Conservation (phyloP, 1,284 basidiomycete genomes). For the Tetrapyrgos nigripes region DNA sequence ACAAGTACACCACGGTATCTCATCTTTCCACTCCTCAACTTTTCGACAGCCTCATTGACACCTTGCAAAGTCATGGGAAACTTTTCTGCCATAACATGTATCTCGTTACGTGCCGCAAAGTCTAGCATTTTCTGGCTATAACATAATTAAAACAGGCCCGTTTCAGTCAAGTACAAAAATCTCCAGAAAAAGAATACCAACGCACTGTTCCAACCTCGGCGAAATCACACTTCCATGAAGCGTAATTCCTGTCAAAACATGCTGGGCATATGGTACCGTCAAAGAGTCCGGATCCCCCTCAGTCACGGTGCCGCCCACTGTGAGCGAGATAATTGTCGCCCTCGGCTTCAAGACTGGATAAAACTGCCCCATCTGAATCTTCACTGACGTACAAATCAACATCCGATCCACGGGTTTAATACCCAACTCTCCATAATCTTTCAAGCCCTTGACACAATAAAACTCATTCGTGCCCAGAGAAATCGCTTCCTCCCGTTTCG, state of each 20-base stretch:
- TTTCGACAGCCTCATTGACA: slow-evolving; percentile 23
- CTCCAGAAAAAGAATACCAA: neutral
- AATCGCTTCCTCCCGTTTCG: slow-evolving; percentile 62
- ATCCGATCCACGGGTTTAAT: slow-evolving; percentile 30
- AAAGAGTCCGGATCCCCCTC: neutral
- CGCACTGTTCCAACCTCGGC: neutral
- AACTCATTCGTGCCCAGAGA: slow-evolving; percentile 61
- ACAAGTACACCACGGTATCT: slow-evolving; percentile 25
- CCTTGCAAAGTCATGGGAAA: slow-evolving; percentile 26
- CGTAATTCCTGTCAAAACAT: neutral
- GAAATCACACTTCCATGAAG: neutral
- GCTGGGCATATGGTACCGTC: neutral
- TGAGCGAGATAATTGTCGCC: neutral
- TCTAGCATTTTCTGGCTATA: slow-evolving; percentile 25
- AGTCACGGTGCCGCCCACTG: too few species aligned
- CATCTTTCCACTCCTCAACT: slow-evolving; percentile 24
- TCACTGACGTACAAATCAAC: neutral
- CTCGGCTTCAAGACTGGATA: neutral
- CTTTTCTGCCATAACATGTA: slow-evolving; percentile 22
- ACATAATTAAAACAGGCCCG: slow-evolving; percentile 4
- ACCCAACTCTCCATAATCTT: slow-evolving; percentile 20
- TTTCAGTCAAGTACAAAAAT: neutral
- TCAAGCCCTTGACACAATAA: slow-evolving; percentile 40
- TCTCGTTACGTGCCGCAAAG: slow-evolving; percentile 18
- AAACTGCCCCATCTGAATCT: neutral